A percentile compares a stretch with the other conserved stretches of the same genome.
Evolutionary conservation across 2,329 filamentous ascomycete species (phyloP).

Genomic region (Lecanosticta acicola): DNA sequence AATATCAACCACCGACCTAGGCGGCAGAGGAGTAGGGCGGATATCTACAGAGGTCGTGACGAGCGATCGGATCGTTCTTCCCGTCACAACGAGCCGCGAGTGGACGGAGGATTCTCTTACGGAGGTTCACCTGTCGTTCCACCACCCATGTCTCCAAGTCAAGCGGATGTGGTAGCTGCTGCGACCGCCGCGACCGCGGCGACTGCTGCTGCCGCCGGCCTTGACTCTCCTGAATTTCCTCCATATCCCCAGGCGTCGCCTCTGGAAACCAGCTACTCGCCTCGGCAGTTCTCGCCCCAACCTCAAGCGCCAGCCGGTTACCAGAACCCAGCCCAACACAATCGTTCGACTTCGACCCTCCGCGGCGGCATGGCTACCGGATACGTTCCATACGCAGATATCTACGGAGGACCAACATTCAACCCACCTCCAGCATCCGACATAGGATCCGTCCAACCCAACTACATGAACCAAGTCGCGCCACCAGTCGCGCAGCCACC

Average conservation of each 20-base stretch:
- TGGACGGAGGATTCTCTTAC: slow-evolving; percentile 9
- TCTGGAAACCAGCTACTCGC: not conserved
- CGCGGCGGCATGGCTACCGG: slow-evolving; percentile 22
- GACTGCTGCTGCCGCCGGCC: not conserved
- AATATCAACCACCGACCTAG: slow-evolving; percentile 21
- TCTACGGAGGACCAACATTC: slow-evolving; percentile 27
- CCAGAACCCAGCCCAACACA: slow-evolving; percentile 6
- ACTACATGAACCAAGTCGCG: slow-evolving; percentile 21
- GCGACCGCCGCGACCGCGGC: slow-evolving; percentile 1
- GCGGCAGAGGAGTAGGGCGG: slow-evolving; percentile 19
- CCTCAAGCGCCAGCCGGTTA: slow-evolving; percentile 8
- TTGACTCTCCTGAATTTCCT: not conserved
- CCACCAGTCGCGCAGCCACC: slow-evolving; percentile 15
- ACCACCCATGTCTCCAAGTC: slow-evolving; percentile 7
- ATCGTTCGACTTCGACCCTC: slow-evolving; percentile 18
- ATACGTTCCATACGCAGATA: slow-evolving; percentile 34
- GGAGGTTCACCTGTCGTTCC: slow-evolving; percentile 11
- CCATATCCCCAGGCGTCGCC: not conserved
- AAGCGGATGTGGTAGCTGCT: slow-evolving; percentile 1
- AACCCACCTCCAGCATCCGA: slow-evolving; percentile 18
- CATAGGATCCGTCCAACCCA: slow-evolving; percentile 22
- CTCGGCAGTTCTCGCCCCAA: slow-evolving; percentile 4
- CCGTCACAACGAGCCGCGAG: slow-evolving; percentile 11
- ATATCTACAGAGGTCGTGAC: slow-evolving; percentile 22
- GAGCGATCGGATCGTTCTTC: slow-evolving; percentile 16